A percentile compares a stretch with the other conserved stretches of the same genome.
These are phyloP conservation scores for Apiospora marii DNA, from an alignment of 2,329 filamentous ascomycete genomes.

Conservation along the genomic window DNA sequence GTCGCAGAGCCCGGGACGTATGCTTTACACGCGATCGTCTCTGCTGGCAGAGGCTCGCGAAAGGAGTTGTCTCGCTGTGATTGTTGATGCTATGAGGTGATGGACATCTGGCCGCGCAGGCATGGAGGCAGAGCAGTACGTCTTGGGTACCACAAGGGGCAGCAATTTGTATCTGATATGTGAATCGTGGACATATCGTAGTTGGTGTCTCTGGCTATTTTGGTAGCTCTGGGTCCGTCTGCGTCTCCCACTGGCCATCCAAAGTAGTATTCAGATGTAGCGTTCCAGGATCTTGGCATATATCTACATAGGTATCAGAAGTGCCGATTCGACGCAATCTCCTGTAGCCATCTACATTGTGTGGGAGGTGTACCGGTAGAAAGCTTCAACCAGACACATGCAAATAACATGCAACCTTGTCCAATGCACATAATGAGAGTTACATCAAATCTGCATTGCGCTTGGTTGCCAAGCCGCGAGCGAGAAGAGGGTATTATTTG, in stretches of 20 bases:
- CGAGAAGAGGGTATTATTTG: not conserved
- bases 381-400: constrained; percentile 14
- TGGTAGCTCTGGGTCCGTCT: constrained; percentile 11
- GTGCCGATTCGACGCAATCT: constrained; percentile 12
- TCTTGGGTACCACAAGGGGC: not conserved
- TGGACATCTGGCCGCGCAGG: not conserved
- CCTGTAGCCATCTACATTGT: not conserved
- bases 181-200: not conserved
- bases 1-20: too few species aligned
- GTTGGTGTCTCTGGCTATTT: not conserved
- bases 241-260: constrained; percentile 8
- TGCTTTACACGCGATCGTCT: not conserved
- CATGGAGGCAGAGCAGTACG: not conserved
- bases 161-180: not conserved
- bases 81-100: not conserved
- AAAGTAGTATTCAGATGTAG: not conserved
- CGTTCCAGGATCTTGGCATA: constrained; percentile 11
- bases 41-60: not conserved
- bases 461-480: not conserved
- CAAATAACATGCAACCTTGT: not conserved
- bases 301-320: not conserved
- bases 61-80: not conserved
- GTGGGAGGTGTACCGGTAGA: not conserved
- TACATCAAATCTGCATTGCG: constrained; percentile 20
- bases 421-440: constrained; percentile 6